Evolutionary conservation across 345 rosid genomes (phyloP).

Genomic region (Bretschneidera sinensis): DNA sequence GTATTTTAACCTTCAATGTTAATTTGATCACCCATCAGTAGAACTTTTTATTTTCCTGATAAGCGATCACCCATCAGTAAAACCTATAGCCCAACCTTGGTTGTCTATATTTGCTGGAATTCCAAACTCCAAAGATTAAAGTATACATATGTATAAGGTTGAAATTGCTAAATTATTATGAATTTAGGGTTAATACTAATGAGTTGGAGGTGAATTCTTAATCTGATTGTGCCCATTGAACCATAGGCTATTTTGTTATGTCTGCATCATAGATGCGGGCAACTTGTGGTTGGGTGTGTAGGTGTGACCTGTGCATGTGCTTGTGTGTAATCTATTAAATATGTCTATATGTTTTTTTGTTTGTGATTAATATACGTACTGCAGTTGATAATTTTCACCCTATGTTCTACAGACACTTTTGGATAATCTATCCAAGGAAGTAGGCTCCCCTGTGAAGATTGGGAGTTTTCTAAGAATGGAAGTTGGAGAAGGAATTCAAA

Average conservation of each 20-base stretch:
- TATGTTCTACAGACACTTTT: slow-evolving; percentile 46
- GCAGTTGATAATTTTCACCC: slow-evolving; percentile 1
- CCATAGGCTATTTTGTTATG: not conserved
- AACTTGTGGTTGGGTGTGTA: too few species aligned
- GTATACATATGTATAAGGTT: not conserved
- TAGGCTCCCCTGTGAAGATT: slow-evolving; percentile 76
- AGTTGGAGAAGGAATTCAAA: slow-evolving; percentile 94
- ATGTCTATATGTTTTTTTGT: not conserved
- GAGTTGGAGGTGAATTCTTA: not conserved
- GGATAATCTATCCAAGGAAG: slow-evolving; percentile 66
- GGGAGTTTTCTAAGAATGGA: slow-evolving; percentile 81
- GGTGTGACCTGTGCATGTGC: not conserved
- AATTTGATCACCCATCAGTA: not conserved
- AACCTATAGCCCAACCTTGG: not conserved
- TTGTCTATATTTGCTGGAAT: not conserved
- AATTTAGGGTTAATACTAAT: too few species aligned
- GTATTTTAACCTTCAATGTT: not conserved
- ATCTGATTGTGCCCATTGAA: not conserved
- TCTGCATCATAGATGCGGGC: not conserved
- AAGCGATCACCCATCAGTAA: too few species aligned
- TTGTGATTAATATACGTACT: not conserved
- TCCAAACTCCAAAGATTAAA: too few species aligned
- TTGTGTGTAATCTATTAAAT: too few species aligned
- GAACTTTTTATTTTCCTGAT: too few species aligned
- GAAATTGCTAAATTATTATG: not conserved